Evolutionary conservation across 371 early-diverging fungal genomes (phyloP), one percentile per base, ranked within the genome.

Genomic region (Vavraia culicis): DNA sequence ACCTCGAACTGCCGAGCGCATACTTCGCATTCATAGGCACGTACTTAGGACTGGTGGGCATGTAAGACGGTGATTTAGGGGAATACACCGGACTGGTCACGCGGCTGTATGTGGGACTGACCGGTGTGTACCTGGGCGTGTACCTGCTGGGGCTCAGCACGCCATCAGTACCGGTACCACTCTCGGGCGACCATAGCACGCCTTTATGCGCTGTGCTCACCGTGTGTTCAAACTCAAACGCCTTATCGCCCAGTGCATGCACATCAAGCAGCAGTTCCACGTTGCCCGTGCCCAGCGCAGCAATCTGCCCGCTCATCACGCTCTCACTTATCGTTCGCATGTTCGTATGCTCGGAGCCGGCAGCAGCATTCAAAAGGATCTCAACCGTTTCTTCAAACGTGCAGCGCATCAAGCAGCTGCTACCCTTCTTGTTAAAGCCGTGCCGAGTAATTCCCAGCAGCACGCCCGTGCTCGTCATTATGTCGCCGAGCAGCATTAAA

Each of bases 351-450:
- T 93, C 88, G 52, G 89, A 90, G 32, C 74, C 75, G 22, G 81
- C 78, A 1, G 91, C 93, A 4, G 94, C 91, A 42, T 95, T 91
- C 72, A 93, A 74, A 52, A 98, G 73, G 70, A 95, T 82, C 70
- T 98, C 95, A 0, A 91, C 95, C 0, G 99, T 95, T 71, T 98
- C 94, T 70, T 98, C 95, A 58, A 98, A 98, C 3, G 95, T 87
- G 64, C 85, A 84, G 38, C 94, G 75, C 77, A 88, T 88, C 45
- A 95, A 72, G 9, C 88, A 90, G 47, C 91, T 85, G 14, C 37
- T 38, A n/a, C 52, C 55, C 43, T 87, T 80, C 49, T 90, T 78
- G 67, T 94, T 95, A 65, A 91, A 90, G 62, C 95, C 95, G 64
- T 95, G 95, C 49, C 95, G 80, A 11, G 95, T 90, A 55, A 98